A percentile compares a stretch with the other conserved stretches of the same genome.
phyloP scores from a whole-genome alignment of 2,329 filamentous ascomycete species.

The Aphanoascus verrucosus region DNA sequence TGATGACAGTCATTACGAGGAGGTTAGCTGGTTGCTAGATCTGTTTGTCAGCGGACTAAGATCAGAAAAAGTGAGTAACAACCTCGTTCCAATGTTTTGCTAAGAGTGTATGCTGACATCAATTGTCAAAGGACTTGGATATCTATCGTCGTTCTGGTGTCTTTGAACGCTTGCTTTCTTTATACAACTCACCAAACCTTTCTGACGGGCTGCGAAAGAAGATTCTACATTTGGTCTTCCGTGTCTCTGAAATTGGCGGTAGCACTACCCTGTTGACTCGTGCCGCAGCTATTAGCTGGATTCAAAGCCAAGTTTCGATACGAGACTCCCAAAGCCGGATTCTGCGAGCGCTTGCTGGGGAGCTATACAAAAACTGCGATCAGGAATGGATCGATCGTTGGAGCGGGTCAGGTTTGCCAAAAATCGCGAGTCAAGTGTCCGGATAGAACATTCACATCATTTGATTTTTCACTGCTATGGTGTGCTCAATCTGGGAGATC shows the following conservation, averaged over 20 bases:
- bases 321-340: constrained; percentile 37
- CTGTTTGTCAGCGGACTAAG: constrained; percentile 57
- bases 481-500: neutral
- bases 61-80: constrained; percentile 42
- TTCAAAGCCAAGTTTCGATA: constrained; percentile 49
- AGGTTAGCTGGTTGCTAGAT: constrained; percentile 63
- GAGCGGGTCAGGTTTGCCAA: constrained; percentile 45
- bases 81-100: neutral
- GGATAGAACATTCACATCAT: neutral
- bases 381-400: constrained; percentile 54
- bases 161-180: constrained; percentile 62
- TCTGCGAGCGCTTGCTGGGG: constrained; percentile 47
- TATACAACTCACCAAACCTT: constrained; percentile 58
- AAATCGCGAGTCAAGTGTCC: constrained; percentile 22
- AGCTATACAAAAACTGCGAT: constrained; percentile 57
- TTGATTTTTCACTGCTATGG: neutral
- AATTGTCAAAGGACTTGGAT: constrained; percentile 34
- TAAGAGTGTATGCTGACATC: neutral
- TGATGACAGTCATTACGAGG: constrained; percentile 61
- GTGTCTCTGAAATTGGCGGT: constrained; percentile 57
- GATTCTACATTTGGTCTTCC: constrained; percentile 52
- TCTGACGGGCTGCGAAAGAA: constrained; percentile 50
- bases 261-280: constrained; percentile 73
- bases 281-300: constrained; percentile 64
- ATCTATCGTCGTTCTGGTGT: constrained; percentile 48